A percentile compares a stretch with the other conserved stretches of the same genome.
Evolutionary conservation across 1,139 yeast genomes (phyloP).

Genomic region (Blastobotrys ciferrii): DNA sequence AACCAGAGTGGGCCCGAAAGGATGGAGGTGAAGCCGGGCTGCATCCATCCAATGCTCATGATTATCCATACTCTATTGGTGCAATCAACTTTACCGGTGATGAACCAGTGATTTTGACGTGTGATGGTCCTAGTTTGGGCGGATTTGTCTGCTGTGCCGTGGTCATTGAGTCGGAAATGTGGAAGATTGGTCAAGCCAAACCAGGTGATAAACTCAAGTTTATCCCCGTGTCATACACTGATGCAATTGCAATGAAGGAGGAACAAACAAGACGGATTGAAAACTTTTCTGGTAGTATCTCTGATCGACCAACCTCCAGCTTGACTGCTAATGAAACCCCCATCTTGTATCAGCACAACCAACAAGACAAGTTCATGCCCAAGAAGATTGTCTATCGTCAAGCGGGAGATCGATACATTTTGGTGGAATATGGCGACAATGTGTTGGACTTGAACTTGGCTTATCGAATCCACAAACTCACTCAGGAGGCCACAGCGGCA

Average conservation of each 20-base stretch:
- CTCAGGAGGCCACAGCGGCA: slow-evolving; percentile 57
- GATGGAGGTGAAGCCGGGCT: slow-evolving; percentile 98
- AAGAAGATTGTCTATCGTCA: slow-evolving; percentile 86
- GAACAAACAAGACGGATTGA: slow-evolving; percentile 50
- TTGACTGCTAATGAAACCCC: slow-evolving; percentile 41
- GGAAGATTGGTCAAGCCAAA: slow-evolving; percentile 97
- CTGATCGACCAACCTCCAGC: background rate
- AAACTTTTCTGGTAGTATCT: slow-evolving; percentile 13
- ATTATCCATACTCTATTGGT: slow-evolving; percentile 92
- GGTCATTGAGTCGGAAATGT: slow-evolving; percentile 92
- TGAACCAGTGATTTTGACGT: slow-evolving; percentile 93
- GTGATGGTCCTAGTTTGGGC: slow-evolving; percentile 97
- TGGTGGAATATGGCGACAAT: slow-evolving; percentile 91
- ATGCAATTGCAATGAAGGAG: slow-evolving; percentile 62
- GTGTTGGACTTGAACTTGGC: slow-evolving; percentile 78
- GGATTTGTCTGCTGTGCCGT: slow-evolving; percentile 97
- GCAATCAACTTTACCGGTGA: slow-evolving; percentile 98
- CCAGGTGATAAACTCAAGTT: slow-evolving; percentile 87
- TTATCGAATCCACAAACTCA: slow-evolving; percentile 80
- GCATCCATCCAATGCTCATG: slow-evolving; percentile 97
- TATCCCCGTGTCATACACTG: slow-evolving; percentile 67
- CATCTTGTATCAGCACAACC: slow-evolving; percentile 43
- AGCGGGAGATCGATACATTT: slow-evolving; percentile 91
- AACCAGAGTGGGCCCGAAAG: slow-evolving; percentile 94
- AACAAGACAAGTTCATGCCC: slow-evolving; percentile 46